Percentiles rank a stretch among this genome's conserved stretches.
Evolutionary conservation across 805 yeast genomes (phyloP).

Genomic region (Monosporozyma unispora): DNA sequence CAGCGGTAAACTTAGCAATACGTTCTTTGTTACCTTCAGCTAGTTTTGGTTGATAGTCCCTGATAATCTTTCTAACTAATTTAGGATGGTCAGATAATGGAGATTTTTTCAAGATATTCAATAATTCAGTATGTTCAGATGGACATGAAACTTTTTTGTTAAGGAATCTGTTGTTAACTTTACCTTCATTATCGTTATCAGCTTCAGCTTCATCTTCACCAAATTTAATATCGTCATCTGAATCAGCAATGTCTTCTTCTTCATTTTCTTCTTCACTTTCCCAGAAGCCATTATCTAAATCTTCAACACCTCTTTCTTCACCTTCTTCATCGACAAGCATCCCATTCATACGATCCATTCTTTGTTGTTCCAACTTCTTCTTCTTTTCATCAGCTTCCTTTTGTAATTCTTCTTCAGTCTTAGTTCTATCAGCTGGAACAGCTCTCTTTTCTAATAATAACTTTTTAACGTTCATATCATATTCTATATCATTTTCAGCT

Average conservation of each 20-base stretch:
- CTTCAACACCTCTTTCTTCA: conserved; percentile 53
- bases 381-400: conserved; percentile 52
- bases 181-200: conserved; percentile 13
- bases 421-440: conserved; percentile 73
- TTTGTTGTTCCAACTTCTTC: conserved; percentile 56
- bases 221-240: conserved; percentile 34
- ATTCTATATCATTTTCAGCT: conserved; percentile 37
- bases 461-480: conserved; percentile 59
- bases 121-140: conserved; percentile 35
- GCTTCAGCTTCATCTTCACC: conserved; percentile 25
- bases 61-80: conserved; percentile 47
- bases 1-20: conserved; percentile 51
- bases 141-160: conserved; percentile 39
- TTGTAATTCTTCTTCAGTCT: conserved; percentile 62
- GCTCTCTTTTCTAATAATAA: conserved; percentile 65
- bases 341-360: conserved; percentile 70
- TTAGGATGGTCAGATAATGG: conserved; percentile 37
- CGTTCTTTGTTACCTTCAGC: conserved; percentile 76
- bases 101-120: conserved; percentile 28
- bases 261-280: conserved; percentile 39
- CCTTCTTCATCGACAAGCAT: conserved; percentile 37
- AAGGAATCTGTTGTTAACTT: conserved; percentile 1
- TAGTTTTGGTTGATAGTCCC: conserved; percentile 61
- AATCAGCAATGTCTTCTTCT: conserved; percentile 30
- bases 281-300: conserved; percentile 65